Evolutionary conservation across 495 filamentous ascomycete species (phyloP), one percentile per base, ranked within the genome.

Genomic region (Pyrenula aspistea): DNA sequence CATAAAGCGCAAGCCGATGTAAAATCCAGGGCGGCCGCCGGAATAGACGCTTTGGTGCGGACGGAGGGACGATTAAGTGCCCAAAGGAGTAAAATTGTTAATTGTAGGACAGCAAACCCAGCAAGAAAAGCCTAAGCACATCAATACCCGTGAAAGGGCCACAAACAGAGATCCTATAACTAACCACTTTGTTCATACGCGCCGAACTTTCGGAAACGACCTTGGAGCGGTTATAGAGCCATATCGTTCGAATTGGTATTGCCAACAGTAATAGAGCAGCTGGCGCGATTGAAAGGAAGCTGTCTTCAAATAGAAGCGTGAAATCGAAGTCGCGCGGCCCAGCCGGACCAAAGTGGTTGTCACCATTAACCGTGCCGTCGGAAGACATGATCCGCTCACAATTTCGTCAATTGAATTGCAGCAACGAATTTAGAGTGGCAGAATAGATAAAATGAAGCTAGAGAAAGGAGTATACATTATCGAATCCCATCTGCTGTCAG

Each of bases 71-170:
- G 63, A 62, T 24, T 62, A 12, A 66, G 57, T 10, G 73, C 63
- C 79, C 78, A 82, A 12, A 82, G 64, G 12, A 71, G 68, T 2
- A 78, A 64, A 11, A 78, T 66, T 0, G 70, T 66, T 8, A 83
- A 58, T 59, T 82, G 74, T 25, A 77, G 62, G 24, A 60, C 66
- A 20, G 62, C 63, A 52, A 76, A 71, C 15, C 64, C 60, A 12
- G 31, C 31, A 42, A 42, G 31, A 15, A 42, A 42, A 42, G 31
- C 31, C 31, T 42, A 15, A 15, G 8, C 31, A 42, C 31, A 42
- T 8, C 15, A n/a, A n/a, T n/a, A n/a, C n/a, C n/a, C n/a, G n/a
- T n/a, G n/a, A n/a, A n/a, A n/a, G n/a, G n/a, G n/a, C n/a, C n/a
- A n/a, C n/a, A 8, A 42, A 42, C 8, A 15, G 31, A 42, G 31